Conservation (phyloP, 2,329 filamentous ascomycete species). For the Trichoderma polysporum region DNA sequence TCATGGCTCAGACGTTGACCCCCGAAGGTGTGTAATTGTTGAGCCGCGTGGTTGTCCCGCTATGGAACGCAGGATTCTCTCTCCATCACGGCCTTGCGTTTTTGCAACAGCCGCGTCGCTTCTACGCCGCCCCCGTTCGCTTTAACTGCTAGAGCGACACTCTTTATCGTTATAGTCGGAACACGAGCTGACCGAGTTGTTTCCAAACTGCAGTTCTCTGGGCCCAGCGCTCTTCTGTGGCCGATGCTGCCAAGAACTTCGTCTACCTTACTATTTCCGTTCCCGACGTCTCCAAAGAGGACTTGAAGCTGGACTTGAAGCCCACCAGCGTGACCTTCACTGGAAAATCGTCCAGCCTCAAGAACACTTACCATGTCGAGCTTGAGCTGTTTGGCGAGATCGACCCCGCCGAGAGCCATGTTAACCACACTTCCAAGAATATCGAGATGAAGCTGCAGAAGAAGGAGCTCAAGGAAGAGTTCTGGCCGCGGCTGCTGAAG, state of each 20-base stretch:
- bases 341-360: conserved; percentile 79
- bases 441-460: conserved; percentile 91
- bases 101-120: not conserved
- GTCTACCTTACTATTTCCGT: conserved; percentile 91
- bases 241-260: conserved; percentile 85
- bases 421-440: conserved; percentile 84
- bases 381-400: conserved; percentile 91
- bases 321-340: conserved; percentile 75
- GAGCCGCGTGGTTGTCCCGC: not conserved
- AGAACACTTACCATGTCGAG: conserved; percentile 81
- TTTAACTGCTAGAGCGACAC: not conserved
- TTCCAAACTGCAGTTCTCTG: conserved; percentile 69
- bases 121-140: not conserved
- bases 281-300: conserved; percentile 74
- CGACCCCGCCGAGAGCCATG: conserved; percentile 78
- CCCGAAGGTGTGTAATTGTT: conserved; percentile 38
- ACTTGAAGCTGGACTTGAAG: conserved; percentile 81
- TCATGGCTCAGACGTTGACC: conserved; percentile 35
- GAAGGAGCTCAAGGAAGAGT: conserved; percentile 93
- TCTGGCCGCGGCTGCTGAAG: conserved; percentile 95
- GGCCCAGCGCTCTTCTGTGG: conserved; percentile 89
- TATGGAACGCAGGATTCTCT: not conserved
- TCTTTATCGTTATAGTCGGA: not conserved
- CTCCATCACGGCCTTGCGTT: not conserved
- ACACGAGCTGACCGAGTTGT: not conserved